Conservation (phyloP, 1,284 basidiomycete species). For the Ceratobasidium sp. region DNA sequence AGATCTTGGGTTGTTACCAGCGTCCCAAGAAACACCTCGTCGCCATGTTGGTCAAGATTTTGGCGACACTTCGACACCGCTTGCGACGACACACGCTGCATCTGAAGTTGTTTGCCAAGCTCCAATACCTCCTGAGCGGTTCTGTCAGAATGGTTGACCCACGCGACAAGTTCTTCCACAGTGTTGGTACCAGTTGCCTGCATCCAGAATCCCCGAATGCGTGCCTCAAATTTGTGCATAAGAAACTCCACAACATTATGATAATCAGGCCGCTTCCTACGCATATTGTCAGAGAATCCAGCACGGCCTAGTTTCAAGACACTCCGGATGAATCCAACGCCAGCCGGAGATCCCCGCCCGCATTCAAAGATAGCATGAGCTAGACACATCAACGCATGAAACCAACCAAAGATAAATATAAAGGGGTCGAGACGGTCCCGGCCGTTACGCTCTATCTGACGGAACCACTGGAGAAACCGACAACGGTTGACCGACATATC, state of each 20-base stretch:
- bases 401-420: not conserved
- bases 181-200: not conserved
- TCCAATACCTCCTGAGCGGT: not conserved
- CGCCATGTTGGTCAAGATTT: not conserved
- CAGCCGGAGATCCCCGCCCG: not conserved
- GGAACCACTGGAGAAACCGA: not conserved
- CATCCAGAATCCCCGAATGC: not conserved
- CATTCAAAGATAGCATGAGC: not conserved
- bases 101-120: not conserved
- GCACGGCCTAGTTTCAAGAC: no score
- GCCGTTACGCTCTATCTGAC: not conserved
- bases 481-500: not conserved
- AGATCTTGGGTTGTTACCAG: not conserved
- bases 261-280: not conserved
- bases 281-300: no score
- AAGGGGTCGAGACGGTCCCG: not conserved
- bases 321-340: not conserved
- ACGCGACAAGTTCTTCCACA: slow-evolving; percentile 8
- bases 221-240: not conserved
- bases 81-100: not conserved
- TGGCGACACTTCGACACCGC: not conserved
- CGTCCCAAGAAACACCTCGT: not conserved
- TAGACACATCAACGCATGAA: not conserved
- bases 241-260: not conserved
- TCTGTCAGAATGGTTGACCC: not conserved